A percentile compares a stretch with the other conserved stretches of the same genome.
Conservation (phyloP, 257 asterid species). For the Solanum chilense region DNA sequence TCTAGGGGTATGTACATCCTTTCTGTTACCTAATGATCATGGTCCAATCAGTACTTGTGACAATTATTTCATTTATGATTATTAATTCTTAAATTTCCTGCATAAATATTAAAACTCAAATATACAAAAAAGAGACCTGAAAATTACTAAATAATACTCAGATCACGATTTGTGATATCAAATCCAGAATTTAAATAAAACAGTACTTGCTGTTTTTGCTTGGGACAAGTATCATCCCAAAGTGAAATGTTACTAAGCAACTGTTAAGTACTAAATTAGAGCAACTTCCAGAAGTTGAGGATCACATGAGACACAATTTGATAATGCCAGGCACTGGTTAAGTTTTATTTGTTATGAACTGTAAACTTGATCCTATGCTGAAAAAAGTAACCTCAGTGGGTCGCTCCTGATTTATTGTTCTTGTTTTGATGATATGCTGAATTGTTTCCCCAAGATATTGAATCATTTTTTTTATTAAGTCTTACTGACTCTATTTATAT, state of each 20-base stretch:
- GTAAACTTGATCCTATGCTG: not conserved
- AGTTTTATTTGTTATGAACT: not conserved
- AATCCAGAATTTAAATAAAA: not conserved
- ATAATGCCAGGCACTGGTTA: not conserved
- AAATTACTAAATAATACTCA: not conserved
- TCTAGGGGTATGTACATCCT: slow-evolving; percentile 32
- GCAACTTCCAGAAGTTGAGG: not conserved
- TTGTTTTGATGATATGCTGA: not conserved
- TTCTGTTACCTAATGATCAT: not conserved
- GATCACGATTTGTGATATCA: not conserved
- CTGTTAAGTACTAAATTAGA: not conserved
- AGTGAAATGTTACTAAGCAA: not conserved
- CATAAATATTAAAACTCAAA: not conserved
- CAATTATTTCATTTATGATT: not conserved
- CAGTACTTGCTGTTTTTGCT: not conserved
- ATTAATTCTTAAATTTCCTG: not conserved
- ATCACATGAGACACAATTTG: not conserved
- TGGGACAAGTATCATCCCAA: not conserved
- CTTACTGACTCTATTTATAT: not conserved
- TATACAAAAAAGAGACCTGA: not conserved
- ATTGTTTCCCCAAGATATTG: not conserved
- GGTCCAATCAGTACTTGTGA: not conserved
- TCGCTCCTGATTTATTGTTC: not conserved
- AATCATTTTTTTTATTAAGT: not conserved
- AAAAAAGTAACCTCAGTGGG: not conserved